These are phyloP conservation scores for Trichoderma sp. DNA, from an alignment of 2,329 filamentous ascomycete genomes.

Conservation along the genomic window DNA sequence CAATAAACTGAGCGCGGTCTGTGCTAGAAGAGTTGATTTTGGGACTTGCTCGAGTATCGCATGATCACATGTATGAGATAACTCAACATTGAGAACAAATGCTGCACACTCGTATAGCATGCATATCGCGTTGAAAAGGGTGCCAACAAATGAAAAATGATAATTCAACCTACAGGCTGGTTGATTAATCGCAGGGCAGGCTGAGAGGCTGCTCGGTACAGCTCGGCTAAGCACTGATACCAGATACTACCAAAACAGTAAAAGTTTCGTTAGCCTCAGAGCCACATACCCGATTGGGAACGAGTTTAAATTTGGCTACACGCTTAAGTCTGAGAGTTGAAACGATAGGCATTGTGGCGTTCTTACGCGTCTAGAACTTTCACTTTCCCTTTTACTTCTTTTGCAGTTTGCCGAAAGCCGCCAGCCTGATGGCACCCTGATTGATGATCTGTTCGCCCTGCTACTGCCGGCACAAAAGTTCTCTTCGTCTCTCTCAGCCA, in stretches of 20 bases:
- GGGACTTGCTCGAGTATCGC: background rate
- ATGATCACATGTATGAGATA: background rate
- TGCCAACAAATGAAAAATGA: background rate
- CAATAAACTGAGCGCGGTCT: background rate
- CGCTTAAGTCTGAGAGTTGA: background rate
- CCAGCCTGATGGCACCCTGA: background rate
- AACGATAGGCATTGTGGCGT: background rate
- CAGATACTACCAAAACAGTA: background rate
- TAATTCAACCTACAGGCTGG: background rate
- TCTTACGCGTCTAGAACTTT: background rate
- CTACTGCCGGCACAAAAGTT: background rate
- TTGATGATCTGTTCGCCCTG: background rate
- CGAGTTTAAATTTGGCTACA: background rate
- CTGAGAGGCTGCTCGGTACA: background rate
- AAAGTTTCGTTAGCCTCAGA: background rate
- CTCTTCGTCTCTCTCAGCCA: background rate
- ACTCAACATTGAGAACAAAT: background rate
- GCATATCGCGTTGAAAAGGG: background rate
- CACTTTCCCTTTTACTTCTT: background rate
- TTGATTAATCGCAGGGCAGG: background rate
- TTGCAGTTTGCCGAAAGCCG: background rate
- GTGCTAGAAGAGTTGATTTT: background rate
- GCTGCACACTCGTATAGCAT: background rate
- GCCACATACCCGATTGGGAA: background rate
- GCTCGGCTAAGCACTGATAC: background rate